Base-by-base conservation (phyloP, 2,329 filamentous ascomycete species). In the Verruconis gallopava region DNA sequence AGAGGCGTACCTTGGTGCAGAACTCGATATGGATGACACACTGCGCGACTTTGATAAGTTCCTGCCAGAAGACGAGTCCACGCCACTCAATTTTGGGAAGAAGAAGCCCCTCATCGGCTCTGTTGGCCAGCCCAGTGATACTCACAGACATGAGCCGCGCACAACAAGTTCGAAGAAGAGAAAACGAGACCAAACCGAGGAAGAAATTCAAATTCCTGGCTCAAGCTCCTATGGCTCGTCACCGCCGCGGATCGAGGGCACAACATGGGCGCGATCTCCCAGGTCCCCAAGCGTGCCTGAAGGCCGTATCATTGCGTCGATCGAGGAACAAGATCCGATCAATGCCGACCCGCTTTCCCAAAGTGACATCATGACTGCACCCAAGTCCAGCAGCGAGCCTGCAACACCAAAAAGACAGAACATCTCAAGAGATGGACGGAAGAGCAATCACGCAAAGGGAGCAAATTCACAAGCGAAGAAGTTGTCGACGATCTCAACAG, bases 21-120 rank as follows among this genome's bases (percentile, higher is more conserved):
- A 62, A 61, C 6, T 56, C 61, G 32, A 69, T 64, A 47, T 69
- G 65, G 42, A 68, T 60, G 3, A 60, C 58, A 15, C 59, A 59
- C 12, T 25, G 18, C 12, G 28, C 42, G 17, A 36, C 17, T 40
- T 47, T 21, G 54, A 55, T 6, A 57, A 63, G 49, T 79, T 75
- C 52, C 69, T 65, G 40, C 79, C 70, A 0, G 77, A 82, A 44
- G 77, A 75, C 20, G 77, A 81, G 59, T 79, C 77, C 13, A 84
- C 80, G 4, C 79, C 79, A 3, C 52, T 80, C 19, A 71, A 75
- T 44, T 59, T 36, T 17, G 15, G 14, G 9, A 36, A 42, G 17
- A 25, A 30, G 17, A 21, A 36, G 19, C 15, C 38, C 21, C 15
- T 20, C 17, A 17, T 25, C 14, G 12, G 25, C 30, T n/a, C n/a